Base-by-base conservation (phyloP, 2,329 filamentous ascomycete species). In the Talaromyces sp. region DNA sequence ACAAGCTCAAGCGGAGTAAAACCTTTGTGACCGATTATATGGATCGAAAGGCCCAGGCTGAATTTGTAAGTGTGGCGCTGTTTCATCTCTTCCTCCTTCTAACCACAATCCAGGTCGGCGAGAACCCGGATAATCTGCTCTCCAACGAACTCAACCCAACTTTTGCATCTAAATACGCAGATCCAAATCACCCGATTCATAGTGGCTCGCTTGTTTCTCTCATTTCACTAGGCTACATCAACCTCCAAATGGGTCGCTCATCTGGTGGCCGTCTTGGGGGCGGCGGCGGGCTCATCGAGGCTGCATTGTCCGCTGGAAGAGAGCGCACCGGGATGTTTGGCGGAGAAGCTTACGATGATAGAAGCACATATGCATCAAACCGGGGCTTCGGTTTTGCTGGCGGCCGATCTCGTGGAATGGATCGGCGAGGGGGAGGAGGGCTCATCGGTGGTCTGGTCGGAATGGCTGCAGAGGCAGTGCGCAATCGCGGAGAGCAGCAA, bases 101-200 rank as follows among this genome's bases (percentile, higher is more conserved):
- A 39, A n/a, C 13, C 13, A 36, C 11, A 39, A 9, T 52, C 4
- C 13, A 59, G 58, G 58, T 53, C 11, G 27, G 47, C 13, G 55
- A 54, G 22, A 61, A 61, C 30, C 59, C 55, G 19, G 47, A 61
- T 28, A 61, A 51, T 22, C 47, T 54, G 7, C 55, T 61, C 13
- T 33, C 59, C 8, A 52, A 56, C 15, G 58, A 44, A 13, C 25
- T 55, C 6, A 61, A 61, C n/a, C 59, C 59, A 17, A 52, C 22
- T 4, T 61, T 61, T n/a, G 47, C 33, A 13, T 57, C 54, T 10
- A 58, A 59, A 52, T 62, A 59, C 19, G 47, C 56, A 17, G 61
- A 62, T 32, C 61, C 61, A 30, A 56, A 55, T 4, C 61, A 62
- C 11, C 61, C 61, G n/a, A 56, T 59, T 10, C 44, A 58, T 19